These are phyloP conservation scores for Mortierella sp. DNA, from an alignment of 371 early-diverging fungal species.

Conservation along the genomic window DNA sequence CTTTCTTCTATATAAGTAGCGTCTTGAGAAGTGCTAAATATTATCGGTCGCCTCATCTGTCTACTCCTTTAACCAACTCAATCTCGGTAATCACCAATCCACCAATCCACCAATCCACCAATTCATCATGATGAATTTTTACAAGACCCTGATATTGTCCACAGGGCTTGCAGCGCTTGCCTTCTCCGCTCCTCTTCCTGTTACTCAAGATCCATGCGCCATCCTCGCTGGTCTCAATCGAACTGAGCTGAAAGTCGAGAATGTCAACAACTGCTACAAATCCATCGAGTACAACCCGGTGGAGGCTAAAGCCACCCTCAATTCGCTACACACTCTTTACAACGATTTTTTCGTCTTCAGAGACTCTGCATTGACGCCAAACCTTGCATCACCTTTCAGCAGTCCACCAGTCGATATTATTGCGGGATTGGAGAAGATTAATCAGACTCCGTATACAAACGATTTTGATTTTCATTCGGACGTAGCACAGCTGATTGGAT, in stretches of 20 bases:
- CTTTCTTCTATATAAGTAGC: too few species aligned
- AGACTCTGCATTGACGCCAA: slow-evolving; percentile 26
- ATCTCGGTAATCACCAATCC: too few species aligned
- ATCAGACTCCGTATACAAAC: not conserved
- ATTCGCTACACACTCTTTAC: slow-evolving; percentile 17
- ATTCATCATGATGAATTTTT: not conserved
- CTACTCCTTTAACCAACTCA: too few species aligned
- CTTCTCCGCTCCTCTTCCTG: slow-evolving; percentile 11
- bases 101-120: too few species aligned
- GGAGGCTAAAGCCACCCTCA: slow-evolving; percentile 10
- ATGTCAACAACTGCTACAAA: slow-evolving; percentile 26
- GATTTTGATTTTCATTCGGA: slow-evolving; percentile 32
- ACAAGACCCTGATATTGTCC: slow-evolving; percentile 9
- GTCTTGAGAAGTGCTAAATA: too few species aligned
- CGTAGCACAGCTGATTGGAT: slow-evolving; percentile 4
- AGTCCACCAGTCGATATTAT: slow-evolving; percentile 28
- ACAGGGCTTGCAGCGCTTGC: slow-evolving; percentile 3
- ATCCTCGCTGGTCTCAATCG: not conserved
- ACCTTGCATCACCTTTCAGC: slow-evolving; percentile 18
- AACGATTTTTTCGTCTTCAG: slow-evolving; percentile 33
- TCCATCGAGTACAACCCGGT: slow-evolving; percentile 20
- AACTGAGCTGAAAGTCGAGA: not conserved
- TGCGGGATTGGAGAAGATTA: slow-evolving; percentile 10
- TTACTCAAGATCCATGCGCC: slow-evolving; percentile 14
- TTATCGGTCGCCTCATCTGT: too few species aligned